These are phyloP conservation scores for Paraphoma chrysanthemicola DNA, from an alignment of 2,329 filamentous ascomycete species.

Conservation along the genomic window DNA sequence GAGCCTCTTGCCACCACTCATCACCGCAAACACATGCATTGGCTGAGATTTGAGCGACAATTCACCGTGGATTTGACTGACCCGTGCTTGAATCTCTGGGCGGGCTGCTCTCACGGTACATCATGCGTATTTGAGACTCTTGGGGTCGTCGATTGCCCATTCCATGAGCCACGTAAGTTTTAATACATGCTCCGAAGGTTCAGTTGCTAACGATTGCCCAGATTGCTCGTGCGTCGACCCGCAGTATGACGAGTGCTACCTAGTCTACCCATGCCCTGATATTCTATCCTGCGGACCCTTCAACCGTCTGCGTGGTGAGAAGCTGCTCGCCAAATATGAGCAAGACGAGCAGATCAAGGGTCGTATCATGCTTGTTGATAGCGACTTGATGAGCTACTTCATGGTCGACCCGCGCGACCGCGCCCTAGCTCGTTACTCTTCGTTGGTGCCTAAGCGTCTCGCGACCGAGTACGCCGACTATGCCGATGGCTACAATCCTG, in stretches of 20 bases:
- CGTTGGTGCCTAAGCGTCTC: slow-evolving; percentile 16
- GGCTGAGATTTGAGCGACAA: slow-evolving; percentile 17
- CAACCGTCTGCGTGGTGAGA: slow-evolving; percentile 26
- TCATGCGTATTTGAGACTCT: slow-evolving; percentile 22
- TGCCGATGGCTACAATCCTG: slow-evolving; percentile 10
- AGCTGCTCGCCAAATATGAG: slow-evolving; percentile 24
- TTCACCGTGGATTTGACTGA: slow-evolving; percentile 25
- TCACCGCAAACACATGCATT: slow-evolving; percentile 26
- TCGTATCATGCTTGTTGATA: slow-evolving; percentile 33
- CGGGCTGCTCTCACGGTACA: slow-evolving; percentile 8
- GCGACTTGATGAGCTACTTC: slow-evolving; percentile 23
- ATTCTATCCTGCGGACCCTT: slow-evolving; percentile 22
- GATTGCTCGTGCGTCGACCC: slow-evolving; percentile 28
- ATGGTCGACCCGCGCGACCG: neutral
- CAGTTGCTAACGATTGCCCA: neutral
- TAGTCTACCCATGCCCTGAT: slow-evolving; percentile 22
- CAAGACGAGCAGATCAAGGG: slow-evolving; percentile 17
- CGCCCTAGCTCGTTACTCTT: neutral
- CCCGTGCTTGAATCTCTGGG: slow-evolving; percentile 6
- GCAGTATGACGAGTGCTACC: slow-evolving; percentile 21
- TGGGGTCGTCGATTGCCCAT: slow-evolving; percentile 27
- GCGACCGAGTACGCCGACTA: slow-evolving; percentile 16
- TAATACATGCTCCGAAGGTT: neutral
- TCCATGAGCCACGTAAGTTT: slow-evolving; percentile 25
- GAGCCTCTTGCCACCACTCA: slow-evolving; percentile 4